phyloP scores from a whole-genome alignment of 1,284 basidiomycete species.

The Austropuccinia psidii region DNA sequence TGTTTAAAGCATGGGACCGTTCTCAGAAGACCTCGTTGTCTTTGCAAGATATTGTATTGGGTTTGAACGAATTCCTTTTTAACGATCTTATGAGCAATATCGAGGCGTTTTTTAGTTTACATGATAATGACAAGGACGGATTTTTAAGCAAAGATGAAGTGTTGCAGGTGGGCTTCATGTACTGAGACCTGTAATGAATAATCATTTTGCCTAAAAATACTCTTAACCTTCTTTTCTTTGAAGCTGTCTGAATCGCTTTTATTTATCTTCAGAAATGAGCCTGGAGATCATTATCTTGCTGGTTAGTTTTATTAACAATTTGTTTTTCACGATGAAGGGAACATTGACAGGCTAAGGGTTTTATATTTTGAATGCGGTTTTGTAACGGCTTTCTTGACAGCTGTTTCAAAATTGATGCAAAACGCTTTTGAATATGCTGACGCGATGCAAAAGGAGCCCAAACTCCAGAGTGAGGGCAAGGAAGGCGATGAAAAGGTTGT shows the following conservation, averaged over 20 bases:
- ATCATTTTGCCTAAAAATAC: not conserved
- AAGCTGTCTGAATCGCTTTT: conserved; percentile 45
- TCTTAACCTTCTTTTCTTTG: not conserved
- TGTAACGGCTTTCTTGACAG: conserved; percentile 45
- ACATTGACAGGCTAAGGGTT: not conserved
- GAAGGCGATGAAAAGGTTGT: not conserved
- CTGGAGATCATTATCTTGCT: conserved; percentile 92
- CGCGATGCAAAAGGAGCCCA: conserved; percentile 54
- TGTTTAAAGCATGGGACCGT: conserved; percentile 87
- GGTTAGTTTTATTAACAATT: conserved; percentile 1
- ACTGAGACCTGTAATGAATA: conserved; percentile 57
- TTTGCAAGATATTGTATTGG: conserved; percentile 73
- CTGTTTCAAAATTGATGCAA: conserved; percentile 89
- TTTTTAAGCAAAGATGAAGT: conserved; percentile 94
- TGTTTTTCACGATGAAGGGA: not conserved
- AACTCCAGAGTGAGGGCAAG: not conserved
- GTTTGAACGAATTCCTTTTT: conserved; percentile 84
- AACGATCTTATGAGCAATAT: conserved; percentile 97
- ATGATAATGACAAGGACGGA: conserved; percentile 92
- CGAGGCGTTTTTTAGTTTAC: conserved; percentile 95
- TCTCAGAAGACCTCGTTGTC: conserved; percentile 64
- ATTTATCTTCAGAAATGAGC: conserved; percentile 97
- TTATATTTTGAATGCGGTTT: no score
- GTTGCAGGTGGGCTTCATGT: conserved; percentile 82
- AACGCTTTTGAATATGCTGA: conserved; percentile 96